A percentile compares a stretch with the other conserved stretches of the same genome.
phyloP scores from a whole-genome alignment of 345 rosid genomes.

The Laguncularia racemosa region DNA sequence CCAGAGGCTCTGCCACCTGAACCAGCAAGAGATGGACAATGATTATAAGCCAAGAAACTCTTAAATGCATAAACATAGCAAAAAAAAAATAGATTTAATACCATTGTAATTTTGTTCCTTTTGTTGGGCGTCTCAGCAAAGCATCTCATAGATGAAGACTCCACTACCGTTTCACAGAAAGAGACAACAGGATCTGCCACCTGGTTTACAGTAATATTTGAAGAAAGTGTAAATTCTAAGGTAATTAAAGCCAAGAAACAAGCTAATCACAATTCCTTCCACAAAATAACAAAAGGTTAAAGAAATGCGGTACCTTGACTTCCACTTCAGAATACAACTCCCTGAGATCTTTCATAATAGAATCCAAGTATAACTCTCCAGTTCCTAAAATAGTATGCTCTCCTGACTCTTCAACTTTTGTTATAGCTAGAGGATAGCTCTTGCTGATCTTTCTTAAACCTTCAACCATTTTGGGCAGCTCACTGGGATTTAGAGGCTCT shows the following conservation, averaged over 20 bases:
- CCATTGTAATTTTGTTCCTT: constrained; percentile 97
- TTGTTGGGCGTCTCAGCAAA: constrained; percentile 99
- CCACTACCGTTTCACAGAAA: constrained; percentile 98
- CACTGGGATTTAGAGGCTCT: constrained; percentile 96
- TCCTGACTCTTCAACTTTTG: constrained; percentile 96
- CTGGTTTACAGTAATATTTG: constrained; percentile 28
- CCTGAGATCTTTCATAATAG: constrained; percentile 97
- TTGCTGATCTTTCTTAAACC: constrained; percentile 96
- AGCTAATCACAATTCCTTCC: neutral
- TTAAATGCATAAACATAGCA: neutral
- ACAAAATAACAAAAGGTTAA: neutral
- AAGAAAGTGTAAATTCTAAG: constrained; percentile 7
- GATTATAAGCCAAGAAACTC: neutral
- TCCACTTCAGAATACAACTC: constrained; percentile 98
- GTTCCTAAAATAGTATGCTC: constrained; percentile 97
- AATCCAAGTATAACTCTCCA: constrained; percentile 91
- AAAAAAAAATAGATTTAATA: constrained; percentile 19
- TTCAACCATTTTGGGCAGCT: constrained; percentile 99
- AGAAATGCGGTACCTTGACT: constrained; percentile 61
- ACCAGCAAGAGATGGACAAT: constrained; percentile 11
- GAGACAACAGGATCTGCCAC: constrained; percentile 99
- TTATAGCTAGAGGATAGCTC: constrained; percentile 96
- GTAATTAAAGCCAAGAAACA: constrained; percentile 5
- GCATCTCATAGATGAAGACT: constrained; percentile 95
- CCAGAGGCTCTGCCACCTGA: constrained; percentile 96